A percentile compares a stretch with the other conserved stretches of the same genome.
phyloP scores from a whole-genome alignment of 148 eudicot species.

The Chenopodium album region DNA sequence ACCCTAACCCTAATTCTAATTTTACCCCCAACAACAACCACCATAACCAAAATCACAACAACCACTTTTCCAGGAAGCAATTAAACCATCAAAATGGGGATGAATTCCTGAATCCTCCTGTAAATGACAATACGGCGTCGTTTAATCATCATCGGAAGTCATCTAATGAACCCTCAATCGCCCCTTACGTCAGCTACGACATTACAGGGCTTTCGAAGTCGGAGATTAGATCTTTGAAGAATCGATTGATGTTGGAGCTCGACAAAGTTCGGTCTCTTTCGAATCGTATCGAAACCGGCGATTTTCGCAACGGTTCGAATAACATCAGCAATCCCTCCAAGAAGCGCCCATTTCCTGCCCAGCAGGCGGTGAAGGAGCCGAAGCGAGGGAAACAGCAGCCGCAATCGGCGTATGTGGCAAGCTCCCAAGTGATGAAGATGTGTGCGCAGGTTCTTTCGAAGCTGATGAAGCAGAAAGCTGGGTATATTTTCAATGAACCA shows the following conservation, averaged over 20 bases:
- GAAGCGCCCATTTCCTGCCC: constrained; percentile 14
- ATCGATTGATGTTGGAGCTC: constrained; percentile 44
- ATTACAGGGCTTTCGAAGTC: constrained; percentile 34
- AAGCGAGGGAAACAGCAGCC: constrained; percentile 7
- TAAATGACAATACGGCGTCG: constrained; percentile 25
- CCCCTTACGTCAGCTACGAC: constrained; percentile 33
- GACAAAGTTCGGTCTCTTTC: constrained; percentile 35
- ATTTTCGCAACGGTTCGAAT: background rate
- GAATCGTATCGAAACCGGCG: constrained; percentile 24
- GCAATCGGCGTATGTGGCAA: constrained; percentile 11
- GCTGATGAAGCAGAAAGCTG: constrained; percentile 40
- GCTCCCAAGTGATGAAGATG: constrained; percentile 29
- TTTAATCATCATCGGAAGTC: constrained; percentile 3
- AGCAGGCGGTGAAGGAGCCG: background rate
- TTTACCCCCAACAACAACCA: constrained; percentile 6
- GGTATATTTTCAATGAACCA: constrained; percentile 42
- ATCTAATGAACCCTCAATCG: background rate
- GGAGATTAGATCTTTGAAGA: constrained; percentile 39
- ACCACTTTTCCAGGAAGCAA: constrained; percentile 19
- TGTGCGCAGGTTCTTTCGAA: constrained; percentile 42
- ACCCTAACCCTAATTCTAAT: constrained; percentile 36
- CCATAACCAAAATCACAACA: background rate
- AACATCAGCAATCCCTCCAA: background rate
- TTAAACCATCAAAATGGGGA: constrained; percentile 5
- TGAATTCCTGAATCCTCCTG: constrained; percentile 6